Percentiles rank a stretch among this genome's conserved stretches.
Evolutionary conservation across 139 green algal genomes (phyloP).

Genomic region (Ostreobium quekettii): DNA sequence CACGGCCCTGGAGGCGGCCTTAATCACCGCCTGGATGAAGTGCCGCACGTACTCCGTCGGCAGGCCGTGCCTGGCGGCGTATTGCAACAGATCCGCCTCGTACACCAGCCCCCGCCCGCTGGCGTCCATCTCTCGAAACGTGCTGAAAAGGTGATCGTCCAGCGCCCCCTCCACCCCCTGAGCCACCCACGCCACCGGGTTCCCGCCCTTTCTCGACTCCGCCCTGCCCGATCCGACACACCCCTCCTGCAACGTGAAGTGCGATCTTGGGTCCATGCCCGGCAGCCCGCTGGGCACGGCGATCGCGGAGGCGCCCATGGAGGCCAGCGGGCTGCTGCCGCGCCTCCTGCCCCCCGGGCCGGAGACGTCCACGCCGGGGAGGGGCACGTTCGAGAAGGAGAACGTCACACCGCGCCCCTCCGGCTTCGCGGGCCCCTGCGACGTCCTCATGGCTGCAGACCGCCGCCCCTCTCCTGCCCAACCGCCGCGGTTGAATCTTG

Average conservation of each 20-base stretch:
- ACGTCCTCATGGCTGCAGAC: no score
- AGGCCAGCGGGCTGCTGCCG: neutral
- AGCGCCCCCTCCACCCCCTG: neutral
- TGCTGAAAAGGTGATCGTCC: neutral
- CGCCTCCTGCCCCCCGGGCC: no score
- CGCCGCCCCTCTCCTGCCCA: no score
- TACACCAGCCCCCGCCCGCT: slow-evolving; percentile 1
- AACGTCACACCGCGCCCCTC: neutral
- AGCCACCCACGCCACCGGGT: neutral
- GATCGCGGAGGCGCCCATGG: neutral
- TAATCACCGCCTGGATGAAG: slow-evolving; percentile 22
- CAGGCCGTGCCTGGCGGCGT: slow-evolving; percentile 18
- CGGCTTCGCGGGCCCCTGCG: no score
- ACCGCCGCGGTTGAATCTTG: no score
- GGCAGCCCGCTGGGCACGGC: neutral
- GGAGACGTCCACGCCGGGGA: neutral
- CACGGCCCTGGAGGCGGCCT: neutral
- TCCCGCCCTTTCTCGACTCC: no score
- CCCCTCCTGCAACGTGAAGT: neutral
- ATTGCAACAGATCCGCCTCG: slow-evolving; percentile 21
- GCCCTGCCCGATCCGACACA: neutral
- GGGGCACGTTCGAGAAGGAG: neutral
- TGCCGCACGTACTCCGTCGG: slow-evolving; percentile 20
- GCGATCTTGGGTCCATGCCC: neutral
- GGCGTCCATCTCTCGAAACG: slow-evolving; percentile 9